Evolutionary conservation across 305 asterid species (phyloP).

Genomic region (Fraxinus baroniana): DNA sequence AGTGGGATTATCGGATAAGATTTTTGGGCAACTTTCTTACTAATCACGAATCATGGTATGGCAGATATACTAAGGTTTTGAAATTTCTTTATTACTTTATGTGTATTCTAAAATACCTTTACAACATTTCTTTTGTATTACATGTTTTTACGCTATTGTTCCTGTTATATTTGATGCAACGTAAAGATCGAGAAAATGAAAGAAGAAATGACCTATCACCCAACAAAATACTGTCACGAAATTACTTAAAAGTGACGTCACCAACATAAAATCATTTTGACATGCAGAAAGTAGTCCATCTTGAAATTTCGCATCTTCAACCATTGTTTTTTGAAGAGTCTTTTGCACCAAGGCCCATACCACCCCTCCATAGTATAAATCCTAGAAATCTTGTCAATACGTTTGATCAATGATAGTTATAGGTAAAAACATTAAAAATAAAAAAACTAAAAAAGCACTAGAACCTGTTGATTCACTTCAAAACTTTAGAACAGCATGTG

Average conservation of each 20-base stretch:
- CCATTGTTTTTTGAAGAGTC: background rate
- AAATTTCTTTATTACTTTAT: background rate
- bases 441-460: background rate
- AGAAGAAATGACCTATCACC: background rate
- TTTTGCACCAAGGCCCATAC: background rate
- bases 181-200: background rate
- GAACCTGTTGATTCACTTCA: background rate
- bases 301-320: background rate
- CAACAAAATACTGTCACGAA: background rate
- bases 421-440: background rate
- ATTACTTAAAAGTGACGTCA: background rate
- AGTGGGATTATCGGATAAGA: background rate
- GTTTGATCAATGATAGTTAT: background rate
- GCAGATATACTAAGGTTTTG: background rate
- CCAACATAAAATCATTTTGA: background rate
- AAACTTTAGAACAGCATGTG: background rate
- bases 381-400: background rate
- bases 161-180: background rate
- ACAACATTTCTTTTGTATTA: background rate
- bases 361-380: background rate
- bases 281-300: background rate
- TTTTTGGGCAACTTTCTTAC: background rate
- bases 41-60: background rate
- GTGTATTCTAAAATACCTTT: background rate
- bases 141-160: background rate